These are phyloP conservation scores for Gleditsia sinensis DNA, from an alignment of 306 rosid species.

Conservation along the genomic window DNA sequence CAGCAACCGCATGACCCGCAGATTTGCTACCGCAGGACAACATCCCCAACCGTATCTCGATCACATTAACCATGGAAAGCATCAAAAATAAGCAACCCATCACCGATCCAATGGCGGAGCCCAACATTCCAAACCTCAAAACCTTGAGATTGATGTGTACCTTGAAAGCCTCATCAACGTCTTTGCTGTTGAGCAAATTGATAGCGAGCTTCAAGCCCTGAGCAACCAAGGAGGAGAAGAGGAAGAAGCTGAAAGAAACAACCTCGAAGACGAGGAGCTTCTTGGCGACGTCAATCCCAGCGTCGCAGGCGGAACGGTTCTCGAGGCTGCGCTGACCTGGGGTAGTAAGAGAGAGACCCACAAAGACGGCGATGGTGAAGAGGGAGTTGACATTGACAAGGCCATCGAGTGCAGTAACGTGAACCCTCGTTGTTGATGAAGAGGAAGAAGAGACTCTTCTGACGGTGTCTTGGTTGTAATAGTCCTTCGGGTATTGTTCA, in stretches of 20 bases:
- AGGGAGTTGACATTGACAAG: slow-evolving; percentile 90
- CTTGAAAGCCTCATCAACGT: slow-evolving; percentile 74
- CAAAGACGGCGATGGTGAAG: slow-evolving; percentile 91
- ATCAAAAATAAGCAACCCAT: slow-evolving; percentile 85
- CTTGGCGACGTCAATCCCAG: slow-evolving; percentile 62
- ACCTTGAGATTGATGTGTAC: slow-evolving; percentile 81
- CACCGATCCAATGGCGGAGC: slow-evolving; percentile 82
- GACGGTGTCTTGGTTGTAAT: slow-evolving; percentile 20
- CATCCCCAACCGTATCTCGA: slow-evolving; percentile 82
- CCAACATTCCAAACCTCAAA: slow-evolving; percentile 80
- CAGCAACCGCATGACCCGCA: slow-evolving; percentile 60
- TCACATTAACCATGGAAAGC: slow-evolving; percentile 86
- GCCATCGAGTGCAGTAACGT: slow-evolving; percentile 89
- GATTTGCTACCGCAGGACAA: slow-evolving; percentile 90
- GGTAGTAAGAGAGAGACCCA: slow-evolving; percentile 79
- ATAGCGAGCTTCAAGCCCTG: slow-evolving; percentile 92
- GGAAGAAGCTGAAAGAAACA: slow-evolving; percentile 86
- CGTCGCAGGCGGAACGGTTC: slow-evolving; percentile 63
- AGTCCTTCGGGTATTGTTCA: slow-evolving; percentile 53
- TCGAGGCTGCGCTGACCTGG: slow-evolving; percentile 70
- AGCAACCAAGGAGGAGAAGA: slow-evolving; percentile 80
- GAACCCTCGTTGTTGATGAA: slow-evolving; percentile 80
- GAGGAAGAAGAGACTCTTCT: slow-evolving; percentile 28
- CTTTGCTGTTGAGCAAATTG: slow-evolving; percentile 77
- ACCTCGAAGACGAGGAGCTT: slow-evolving; percentile 88